phyloP scores from a whole-genome alignment of 2,329 filamentous ascomycete species.

The Zymoseptoria tritici region DNA sequence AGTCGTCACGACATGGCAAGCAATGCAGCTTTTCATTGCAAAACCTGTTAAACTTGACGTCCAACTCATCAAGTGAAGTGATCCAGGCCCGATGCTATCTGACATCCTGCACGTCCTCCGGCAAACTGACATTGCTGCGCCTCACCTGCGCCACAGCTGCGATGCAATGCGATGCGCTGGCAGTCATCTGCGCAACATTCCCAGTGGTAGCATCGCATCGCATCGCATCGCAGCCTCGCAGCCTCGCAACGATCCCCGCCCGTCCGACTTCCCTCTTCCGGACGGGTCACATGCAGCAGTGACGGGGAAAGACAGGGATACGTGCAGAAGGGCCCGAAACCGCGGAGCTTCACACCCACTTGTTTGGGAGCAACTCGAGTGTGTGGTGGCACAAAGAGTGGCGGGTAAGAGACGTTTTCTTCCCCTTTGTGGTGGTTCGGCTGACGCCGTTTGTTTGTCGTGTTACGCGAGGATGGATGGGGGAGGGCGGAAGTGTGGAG shows the following conservation, averaged over 20 bases:
- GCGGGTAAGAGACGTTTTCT: not conserved
- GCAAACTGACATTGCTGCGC: too few species aligned
- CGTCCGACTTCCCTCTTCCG: not conserved
- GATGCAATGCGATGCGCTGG: not conserved
- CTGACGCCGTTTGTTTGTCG: not conserved
- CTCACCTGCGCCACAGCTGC: too few species aligned
- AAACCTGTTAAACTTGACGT: too few species aligned
- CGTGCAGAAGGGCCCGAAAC: not conserved
- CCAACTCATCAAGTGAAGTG: too few species aligned
- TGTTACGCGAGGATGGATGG: not conserved
- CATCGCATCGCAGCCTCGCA: not conserved
- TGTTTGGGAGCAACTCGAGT: not conserved
- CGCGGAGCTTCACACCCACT: not conserved
- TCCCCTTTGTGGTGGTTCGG: not conserved
- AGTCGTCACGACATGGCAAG: too few species aligned
- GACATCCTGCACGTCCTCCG: too few species aligned
- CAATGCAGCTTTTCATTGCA: too few species aligned
- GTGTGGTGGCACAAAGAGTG: not conserved
- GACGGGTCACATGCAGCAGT: not conserved
- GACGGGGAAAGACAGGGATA: not conserved
- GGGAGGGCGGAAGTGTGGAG: not conserved
- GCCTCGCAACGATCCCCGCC: not conserved
- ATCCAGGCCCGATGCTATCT: too few species aligned
- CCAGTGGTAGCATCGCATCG: not conserved
- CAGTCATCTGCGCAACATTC: not conserved